A percentile compares a stretch with the other conserved stretches of the same genome.
Evolutionary conservation across 2,329 filamentous ascomycete genomes (phyloP).

Genomic region (Fusarium ramigenum): DNA sequence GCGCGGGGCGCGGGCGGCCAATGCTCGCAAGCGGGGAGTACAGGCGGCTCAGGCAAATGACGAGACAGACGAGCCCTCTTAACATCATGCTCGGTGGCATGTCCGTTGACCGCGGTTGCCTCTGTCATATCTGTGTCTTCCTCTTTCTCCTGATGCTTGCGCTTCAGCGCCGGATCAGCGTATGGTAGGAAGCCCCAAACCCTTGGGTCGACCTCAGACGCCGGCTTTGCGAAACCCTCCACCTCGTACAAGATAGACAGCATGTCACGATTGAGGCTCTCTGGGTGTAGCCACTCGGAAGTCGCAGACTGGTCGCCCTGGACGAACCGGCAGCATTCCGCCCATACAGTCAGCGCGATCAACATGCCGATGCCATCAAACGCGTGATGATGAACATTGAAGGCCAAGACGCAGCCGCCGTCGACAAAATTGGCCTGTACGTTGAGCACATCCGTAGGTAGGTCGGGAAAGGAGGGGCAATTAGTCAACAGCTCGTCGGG

Average conservation of each 20-base stretch:
- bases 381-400: background rate
- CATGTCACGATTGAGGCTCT: background rate
- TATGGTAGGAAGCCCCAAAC: background rate
- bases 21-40: background rate
- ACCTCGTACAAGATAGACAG: background rate
- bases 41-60: background rate
- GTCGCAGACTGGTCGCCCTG: background rate
- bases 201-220: background rate
- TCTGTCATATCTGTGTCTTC: background rate
- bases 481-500: background rate
- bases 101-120: background rate
- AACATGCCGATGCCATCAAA: background rate
- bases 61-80: background rate
- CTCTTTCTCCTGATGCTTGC: background rate
- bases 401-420: background rate
- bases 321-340: background rate
- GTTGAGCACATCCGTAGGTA: background rate
- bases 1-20: background rate
- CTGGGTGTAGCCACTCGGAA: background rate
- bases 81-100: background rate
- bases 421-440: background rate
- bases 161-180: background rate
- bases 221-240: background rate
- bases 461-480: background rate
- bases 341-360: background rate